Conservation (phyloP, 2,329 filamentous ascomycete species). For the Ceratocystis smalleyi region DNA sequence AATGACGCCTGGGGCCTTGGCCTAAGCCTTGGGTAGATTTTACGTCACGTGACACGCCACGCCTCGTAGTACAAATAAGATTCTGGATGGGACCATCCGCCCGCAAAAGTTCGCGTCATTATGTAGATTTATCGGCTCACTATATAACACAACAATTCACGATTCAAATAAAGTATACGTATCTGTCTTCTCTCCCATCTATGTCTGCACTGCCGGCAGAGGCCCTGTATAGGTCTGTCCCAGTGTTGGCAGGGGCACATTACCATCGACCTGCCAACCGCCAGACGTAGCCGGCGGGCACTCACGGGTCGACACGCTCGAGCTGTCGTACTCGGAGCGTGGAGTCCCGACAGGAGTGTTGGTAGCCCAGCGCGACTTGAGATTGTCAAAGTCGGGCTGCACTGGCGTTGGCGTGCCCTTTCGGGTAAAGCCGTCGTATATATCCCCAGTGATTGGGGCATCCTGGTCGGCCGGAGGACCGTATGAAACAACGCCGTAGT, state of each 20-base stretch:
- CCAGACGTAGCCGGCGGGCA: constrained; percentile 56
- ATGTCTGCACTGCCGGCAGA: neutral
- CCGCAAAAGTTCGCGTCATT: too few species aligned
- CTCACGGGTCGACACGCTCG: constrained; percentile 42
- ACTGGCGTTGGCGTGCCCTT: constrained; percentile 60
- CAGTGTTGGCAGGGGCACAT: constrained; percentile 52
- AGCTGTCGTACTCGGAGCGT: constrained; percentile 48
- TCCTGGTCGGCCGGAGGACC: constrained; percentile 40
- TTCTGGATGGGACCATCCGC: neutral
- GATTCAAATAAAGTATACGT: neutral
- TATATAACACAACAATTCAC: neutral
- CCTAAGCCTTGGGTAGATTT: neutral
- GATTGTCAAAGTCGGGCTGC: constrained; percentile 61
- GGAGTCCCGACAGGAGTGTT: constrained; percentile 53
- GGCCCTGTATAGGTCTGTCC: constrained; percentile 34
- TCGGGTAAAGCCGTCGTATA: constrained; percentile 52
- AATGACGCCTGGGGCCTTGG: constrained; percentile 9
- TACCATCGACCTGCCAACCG: constrained; percentile 59
- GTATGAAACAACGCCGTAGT: constrained; percentile 70
- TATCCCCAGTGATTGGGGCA: constrained; percentile 29
- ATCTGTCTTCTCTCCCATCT: neutral
- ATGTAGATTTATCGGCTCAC: neutral
- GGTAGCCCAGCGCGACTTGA: constrained; percentile 61
- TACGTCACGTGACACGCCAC: neutral
- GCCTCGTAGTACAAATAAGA: neutral